These are phyloP conservation scores for Leccinum subtestaceum DNA, from an alignment of 768 basidiomycete genomes.

Conservation along the genomic window DNA sequence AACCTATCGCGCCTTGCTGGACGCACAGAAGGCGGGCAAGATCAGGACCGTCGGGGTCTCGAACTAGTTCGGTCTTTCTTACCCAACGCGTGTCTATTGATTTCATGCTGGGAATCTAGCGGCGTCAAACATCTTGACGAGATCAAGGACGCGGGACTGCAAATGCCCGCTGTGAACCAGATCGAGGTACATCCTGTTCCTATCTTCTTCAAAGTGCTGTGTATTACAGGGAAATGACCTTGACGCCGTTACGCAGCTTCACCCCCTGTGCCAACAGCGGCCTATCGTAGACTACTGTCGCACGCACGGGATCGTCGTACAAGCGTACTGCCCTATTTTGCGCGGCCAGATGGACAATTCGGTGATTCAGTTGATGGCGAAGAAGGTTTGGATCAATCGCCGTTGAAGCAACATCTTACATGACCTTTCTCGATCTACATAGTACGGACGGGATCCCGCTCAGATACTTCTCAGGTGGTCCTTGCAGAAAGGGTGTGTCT, in stretches of 20 bases:
- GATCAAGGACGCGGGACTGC: conserved; percentile 58
- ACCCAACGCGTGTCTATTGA: background rate
- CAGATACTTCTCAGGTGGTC: conserved; percentile 91
- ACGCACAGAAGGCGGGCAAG: conserved; percentile 59
- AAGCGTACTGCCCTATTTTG: conserved; percentile 78
- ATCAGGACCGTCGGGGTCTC: conserved; percentile 74
- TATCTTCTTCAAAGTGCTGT: background rate
- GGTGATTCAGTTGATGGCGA: conserved; percentile 50
- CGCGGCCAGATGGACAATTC: conserved; percentile 55
- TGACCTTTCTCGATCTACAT: background rate
- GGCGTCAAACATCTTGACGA: conserved; percentile 72
- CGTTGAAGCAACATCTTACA: background rate
- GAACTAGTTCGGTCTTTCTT: conserved; percentile 61
- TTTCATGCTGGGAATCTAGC: conserved; percentile 33
- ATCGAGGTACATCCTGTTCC: conserved; percentile 55
- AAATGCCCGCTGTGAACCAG: conserved; percentile 74
- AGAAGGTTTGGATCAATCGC: conserved; percentile 45
- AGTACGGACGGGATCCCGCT: conserved; percentile 63
- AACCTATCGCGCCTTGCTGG: conserved; percentile 67
- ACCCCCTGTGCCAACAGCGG: conserved; percentile 79
- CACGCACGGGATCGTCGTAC: conserved; percentile 54
- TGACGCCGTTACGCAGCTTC: conserved; percentile 46
- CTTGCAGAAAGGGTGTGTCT: conserved; percentile 70
- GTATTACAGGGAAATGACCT: background rate
- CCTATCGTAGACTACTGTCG: conserved; percentile 75